Conservation (phyloP, 768 basidiomycete genomes). For the Mycena latifolia region DNA sequence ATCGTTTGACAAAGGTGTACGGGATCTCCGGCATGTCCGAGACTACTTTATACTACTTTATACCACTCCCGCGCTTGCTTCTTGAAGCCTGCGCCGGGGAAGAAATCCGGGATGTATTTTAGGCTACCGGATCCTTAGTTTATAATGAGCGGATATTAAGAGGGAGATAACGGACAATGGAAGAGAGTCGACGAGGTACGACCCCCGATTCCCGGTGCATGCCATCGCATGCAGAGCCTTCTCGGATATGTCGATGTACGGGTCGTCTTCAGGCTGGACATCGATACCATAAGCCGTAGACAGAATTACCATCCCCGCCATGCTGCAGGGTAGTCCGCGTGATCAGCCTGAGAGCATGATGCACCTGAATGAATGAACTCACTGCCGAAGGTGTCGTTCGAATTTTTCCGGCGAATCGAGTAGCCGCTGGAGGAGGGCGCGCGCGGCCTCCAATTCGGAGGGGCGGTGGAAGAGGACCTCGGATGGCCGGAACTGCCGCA, state of each 20-base stretch:
- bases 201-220: slow-evolving; percentile 42
- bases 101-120: slow-evolving; percentile 50
- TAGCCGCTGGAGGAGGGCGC: slow-evolving; percentile 21
- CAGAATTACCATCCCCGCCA: slow-evolving; percentile 39
- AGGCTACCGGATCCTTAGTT: slow-evolving; percentile 33
- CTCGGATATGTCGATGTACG: slow-evolving; percentile 48
- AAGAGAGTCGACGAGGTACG: slow-evolving; percentile 49
- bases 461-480: slow-evolving; percentile 22
- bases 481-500: slow-evolving; percentile 29
- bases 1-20: slow-evolving; percentile 32
- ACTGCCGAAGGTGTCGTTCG: slow-evolving; percentile 35
- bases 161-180: slow-evolving; percentile 10
- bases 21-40: slow-evolving; percentile 40
- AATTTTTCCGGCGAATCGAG: slow-evolving; percentile 22
- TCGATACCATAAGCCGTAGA: slow-evolving; percentile 50
- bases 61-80: slow-evolving; percentile 45
- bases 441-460: slow-evolving; percentile 16
- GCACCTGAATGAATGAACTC: neutral
- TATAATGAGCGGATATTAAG: neutral
- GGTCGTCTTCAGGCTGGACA: slow-evolving; percentile 47
- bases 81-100: slow-evolving; percentile 53
- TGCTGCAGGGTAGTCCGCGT: slow-evolving; percentile 20
- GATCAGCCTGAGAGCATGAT: neutral
- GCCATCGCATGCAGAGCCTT: slow-evolving; percentile 43
- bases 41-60: slow-evolving; percentile 28